Percentiles rank a stretch among this genome's conserved stretches.
phyloP scores from a whole-genome alignment of 192 early-diverging fungal genomes.

The Podila epicladia region DNA sequence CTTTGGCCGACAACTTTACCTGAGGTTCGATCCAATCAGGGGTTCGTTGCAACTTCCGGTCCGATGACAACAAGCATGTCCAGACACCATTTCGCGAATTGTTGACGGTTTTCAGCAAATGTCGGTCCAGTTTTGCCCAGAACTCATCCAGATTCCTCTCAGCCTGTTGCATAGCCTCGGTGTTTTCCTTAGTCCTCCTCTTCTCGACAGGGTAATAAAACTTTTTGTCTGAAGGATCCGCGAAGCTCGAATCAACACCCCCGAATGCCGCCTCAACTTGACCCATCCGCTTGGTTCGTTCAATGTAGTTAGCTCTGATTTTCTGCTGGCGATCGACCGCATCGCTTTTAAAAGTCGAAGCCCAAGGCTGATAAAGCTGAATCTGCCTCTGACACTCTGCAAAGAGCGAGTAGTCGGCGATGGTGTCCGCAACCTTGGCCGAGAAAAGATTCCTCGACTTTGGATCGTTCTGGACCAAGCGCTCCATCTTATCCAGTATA shows the following conservation, averaged over 20 bases:
- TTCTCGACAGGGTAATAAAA: conserved; percentile 35
- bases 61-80: conserved; percentile 11
- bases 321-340: neutral
- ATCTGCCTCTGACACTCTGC: conserved; percentile 33
- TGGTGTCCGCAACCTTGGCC: conserved; percentile 5
- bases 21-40: conserved; percentile 37
- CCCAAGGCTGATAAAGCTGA: conserved; percentile 28
- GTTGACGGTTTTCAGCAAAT: conserved; percentile 1
- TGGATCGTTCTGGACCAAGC: conserved; percentile 26
- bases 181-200: conserved; percentile 42
- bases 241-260: neutral
- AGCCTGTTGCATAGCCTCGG: conserved; percentile 27
- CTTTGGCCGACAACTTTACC: conserved; percentile 8
- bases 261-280: conserved; percentile 12
- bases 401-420: conserved; percentile 30
- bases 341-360: conserved; percentile 24
- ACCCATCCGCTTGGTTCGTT: conserved; percentile 17
- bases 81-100: conserved; percentile 6
- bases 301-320: conserved; percentile 5
- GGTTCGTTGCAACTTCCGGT: conserved; percentile 24
- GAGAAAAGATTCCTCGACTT: conserved; percentile 28
- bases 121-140: conserved; percentile 23
- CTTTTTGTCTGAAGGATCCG: conserved; percentile 24
- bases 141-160: conserved; percentile 22
- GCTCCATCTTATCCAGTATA: conserved; percentile 28